Evolutionary conservation across 495 filamentous ascomycete species (phyloP), one percentile per base, ranked within the genome.

Genomic region (Cercophora newfieldiana): DNA sequence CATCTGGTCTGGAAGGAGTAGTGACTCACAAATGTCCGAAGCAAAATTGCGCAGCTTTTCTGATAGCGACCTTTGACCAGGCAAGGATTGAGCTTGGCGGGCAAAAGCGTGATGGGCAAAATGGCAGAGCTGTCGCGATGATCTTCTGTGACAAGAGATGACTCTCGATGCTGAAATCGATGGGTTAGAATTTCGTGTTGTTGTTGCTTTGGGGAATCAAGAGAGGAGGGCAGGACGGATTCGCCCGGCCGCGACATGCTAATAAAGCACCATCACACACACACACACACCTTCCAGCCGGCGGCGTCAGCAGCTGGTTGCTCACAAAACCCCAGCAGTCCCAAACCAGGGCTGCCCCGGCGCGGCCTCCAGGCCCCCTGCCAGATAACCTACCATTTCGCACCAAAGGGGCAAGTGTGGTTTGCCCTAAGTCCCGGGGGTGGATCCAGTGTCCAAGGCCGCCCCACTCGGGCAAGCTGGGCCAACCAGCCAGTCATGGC

Each of bases 111-210:
- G 59, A 66, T 61, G 59, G 76, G 73, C 72, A 74, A n/a, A 71
- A 68, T 76, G 78, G 80, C 80, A 75, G 73, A 69, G 80, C 80
- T 83, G 79, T 71, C 76, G 78, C 81, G 81, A 83, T 75, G 75
- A 78, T 80, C 80, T 75, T 80, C 81, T 80, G 81, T 81, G 81
- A 84, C 81, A 79, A 76, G 75, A 77, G 78, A 78, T 74, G 74
- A 79, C 77, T 83, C 81, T 82, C 79, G 69, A 73, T 73, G 68
- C 70, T 74, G 73, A 71, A 74, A 69, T 74, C 69, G 70, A 74
- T 77, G 72, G 74, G 72, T 73, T 70, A 63, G 63, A 72, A 73
- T 74, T 74, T 78, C 71, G 70, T 71, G 69, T 72, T 76, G 72
- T 74, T 81, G 77, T 79, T 81, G 80, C 75, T 77, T 81, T 77